Percentiles rank a stretch among this genome's conserved stretches.
phyloP scores from a whole-genome alignment of 768 basidiomycete genomes.

The Lentinula raphanica region DNA sequence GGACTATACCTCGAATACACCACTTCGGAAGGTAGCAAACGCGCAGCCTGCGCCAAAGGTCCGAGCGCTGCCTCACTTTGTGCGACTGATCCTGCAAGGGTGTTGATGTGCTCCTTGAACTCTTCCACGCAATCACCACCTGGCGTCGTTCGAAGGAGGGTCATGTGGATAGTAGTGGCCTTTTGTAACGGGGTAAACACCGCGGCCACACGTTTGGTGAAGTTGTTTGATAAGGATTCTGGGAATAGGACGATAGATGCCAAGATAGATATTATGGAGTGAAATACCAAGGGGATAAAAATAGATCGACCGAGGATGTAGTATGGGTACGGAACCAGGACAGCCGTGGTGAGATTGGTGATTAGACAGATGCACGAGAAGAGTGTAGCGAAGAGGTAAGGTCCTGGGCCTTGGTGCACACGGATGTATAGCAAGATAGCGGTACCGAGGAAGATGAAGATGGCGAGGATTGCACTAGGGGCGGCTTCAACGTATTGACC shows the following conservation, averaged over 20 bases:
- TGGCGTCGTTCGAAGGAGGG: slow-evolving; percentile 38
- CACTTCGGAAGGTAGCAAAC: slow-evolving; percentile 55
- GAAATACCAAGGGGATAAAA: slow-evolving; percentile 53
- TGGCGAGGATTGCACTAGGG: slow-evolving; percentile 54
- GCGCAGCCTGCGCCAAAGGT: slow-evolving; percentile 45
- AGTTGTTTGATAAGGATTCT: slow-evolving; percentile 53
- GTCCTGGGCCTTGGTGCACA: slow-evolving; percentile 57
- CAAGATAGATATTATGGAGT: slow-evolving; percentile 51
- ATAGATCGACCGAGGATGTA: slow-evolving; percentile 52
- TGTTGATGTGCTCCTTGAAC: slow-evolving; percentile 27
- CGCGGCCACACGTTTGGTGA: slow-evolving; percentile 42
- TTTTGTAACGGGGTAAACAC: slow-evolving; percentile 45
- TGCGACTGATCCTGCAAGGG: slow-evolving; percentile 28
- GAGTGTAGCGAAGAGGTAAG: slow-evolving; percentile 50
- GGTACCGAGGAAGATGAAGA: slow-evolving; percentile 62
- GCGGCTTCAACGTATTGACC: slow-evolving; percentile 55
- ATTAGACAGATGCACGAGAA: slow-evolving; percentile 55
- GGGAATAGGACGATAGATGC: slow-evolving; percentile 58
- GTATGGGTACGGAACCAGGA: slow-evolving; percentile 59
- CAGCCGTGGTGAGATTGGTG: slow-evolving; percentile 37
- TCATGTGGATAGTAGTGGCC: slow-evolving; percentile 41
- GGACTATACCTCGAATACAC: slow-evolving; percentile 58
- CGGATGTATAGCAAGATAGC: slow-evolving; percentile 54
- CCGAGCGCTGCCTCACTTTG: slow-evolving; percentile 44
- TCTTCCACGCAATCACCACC: slow-evolving; percentile 23